Percentiles rank a stretch among this genome's conserved stretches.
phyloP scores from a whole-genome alignment of 805 yeast species.

The Candida ovalis region DNA sequence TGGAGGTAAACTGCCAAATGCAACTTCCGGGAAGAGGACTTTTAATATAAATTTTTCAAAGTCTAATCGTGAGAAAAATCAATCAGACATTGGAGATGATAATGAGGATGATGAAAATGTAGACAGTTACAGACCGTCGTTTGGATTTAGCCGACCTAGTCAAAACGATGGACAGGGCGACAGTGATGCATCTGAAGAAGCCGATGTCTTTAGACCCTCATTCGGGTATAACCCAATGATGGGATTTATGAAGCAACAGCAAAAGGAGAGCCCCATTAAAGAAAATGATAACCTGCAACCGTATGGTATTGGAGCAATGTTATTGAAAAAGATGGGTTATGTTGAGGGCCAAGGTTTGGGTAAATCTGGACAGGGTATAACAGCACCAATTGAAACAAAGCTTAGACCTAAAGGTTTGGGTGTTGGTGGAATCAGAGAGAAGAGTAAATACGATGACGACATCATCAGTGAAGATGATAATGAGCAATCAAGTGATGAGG shows the following conservation, averaged over 20 bases:
- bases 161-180: background rate
- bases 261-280: background rate
- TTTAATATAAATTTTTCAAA: slow-evolving; percentile 4
- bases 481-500: slow-evolving; percentile 25
- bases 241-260: slow-evolving; percentile 1
- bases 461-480: slow-evolving; percentile 15
- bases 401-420: slow-evolving; percentile 68
- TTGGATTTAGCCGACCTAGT: background rate
- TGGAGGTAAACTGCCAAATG: background rate
- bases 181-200: background rate
- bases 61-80: background rate
- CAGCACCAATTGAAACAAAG: slow-evolving; percentile 72
- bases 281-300: background rate
- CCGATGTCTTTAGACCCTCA: background rate
- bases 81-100: background rate
- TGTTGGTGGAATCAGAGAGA: slow-evolving; percentile 58
- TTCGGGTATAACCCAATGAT: background rate
- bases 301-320: slow-evolving; percentile 83
- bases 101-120: slow-evolving; percentile 2
- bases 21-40: background rate
- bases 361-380: slow-evolving; percentile 62
- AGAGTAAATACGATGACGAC: slow-evolving; percentile 20
- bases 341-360: slow-evolving; percentile 86
- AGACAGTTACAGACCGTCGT: background rate
- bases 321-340: slow-evolving; percentile 85